Evolutionary conservation across 2,329 filamentous ascomycete genomes (phyloP).

Genomic region (Zasmidium cellare): DNA sequence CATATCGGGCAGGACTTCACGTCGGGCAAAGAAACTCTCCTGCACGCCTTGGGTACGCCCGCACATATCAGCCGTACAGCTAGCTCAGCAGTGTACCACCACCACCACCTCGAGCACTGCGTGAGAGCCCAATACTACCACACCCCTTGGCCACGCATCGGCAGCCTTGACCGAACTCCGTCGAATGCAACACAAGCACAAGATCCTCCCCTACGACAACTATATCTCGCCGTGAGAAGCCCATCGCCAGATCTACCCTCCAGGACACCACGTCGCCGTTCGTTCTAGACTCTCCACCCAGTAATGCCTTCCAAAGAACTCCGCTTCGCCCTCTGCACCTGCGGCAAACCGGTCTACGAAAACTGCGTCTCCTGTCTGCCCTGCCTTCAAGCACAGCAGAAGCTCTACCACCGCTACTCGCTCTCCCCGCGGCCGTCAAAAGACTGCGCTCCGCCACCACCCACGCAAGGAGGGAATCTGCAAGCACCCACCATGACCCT

Average conservation of each 20-base stretch:
- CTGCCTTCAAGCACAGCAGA: background rate
- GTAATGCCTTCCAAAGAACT: background rate
- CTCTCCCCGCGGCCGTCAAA: background rate
- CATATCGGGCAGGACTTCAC: background rate
- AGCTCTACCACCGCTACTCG: background rate
- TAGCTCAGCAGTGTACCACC: background rate
- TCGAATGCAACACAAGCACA: background rate
- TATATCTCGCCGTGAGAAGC: background rate
- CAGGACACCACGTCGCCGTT: background rate
- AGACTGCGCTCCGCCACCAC: background rate
- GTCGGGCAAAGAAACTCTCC: too few species aligned
- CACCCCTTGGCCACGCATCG: background rate
- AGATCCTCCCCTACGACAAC: background rate
- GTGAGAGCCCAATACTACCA: background rate
- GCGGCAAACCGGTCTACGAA: background rate
- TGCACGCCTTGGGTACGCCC: background rate
- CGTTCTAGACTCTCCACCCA: background rate
- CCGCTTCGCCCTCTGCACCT: slow-evolving; percentile 1
- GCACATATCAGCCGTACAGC: background rate
- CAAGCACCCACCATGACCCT: background rate
- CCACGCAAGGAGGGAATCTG: background rate
- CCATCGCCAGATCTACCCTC: background rate
- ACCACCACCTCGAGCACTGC: background rate
- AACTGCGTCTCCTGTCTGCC: background rate
- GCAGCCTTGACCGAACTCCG: background rate